Percentiles rank a stretch among this genome's conserved stretches.
phyloP scores from a whole-genome alignment of 768 basidiomycete species.

The Russula vinacea region DNA sequence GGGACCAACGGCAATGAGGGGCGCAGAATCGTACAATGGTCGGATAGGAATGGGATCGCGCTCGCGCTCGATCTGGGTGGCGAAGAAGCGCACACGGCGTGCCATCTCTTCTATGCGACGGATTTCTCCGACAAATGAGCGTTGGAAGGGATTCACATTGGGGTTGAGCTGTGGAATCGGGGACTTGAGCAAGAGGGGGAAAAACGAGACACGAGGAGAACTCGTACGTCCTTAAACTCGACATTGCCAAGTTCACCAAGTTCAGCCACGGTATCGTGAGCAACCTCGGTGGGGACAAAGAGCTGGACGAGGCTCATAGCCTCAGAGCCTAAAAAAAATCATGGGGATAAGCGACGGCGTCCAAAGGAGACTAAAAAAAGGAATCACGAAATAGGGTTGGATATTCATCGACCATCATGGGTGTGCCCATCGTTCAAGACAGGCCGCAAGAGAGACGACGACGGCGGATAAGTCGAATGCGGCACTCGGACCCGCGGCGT shows the following conservation, averaged over 20 bases:
- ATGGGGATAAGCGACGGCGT: not conserved
- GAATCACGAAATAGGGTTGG: conserved; percentile 76
- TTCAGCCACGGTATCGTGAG: conserved; percentile 94
- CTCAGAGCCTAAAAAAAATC: conserved; percentile 71
- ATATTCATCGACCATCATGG: conserved; percentile 57
- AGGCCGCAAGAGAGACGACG: not conserved
- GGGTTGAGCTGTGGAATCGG: conserved; percentile 72
- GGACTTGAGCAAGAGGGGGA: not conserved
- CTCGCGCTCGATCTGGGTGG: conserved; percentile 80
- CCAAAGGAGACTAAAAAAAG: not conserved
- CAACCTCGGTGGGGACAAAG: conserved; percentile 94
- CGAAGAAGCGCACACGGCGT: conserved; percentile 88
- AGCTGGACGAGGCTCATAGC: conserved; percentile 97
- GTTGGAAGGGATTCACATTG: conserved; percentile 94
- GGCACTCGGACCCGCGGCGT: too few species aligned
- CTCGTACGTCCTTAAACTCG: conserved; percentile 95
- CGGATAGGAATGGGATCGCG: conserved; percentile 79
- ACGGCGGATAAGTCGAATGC: not conserved
- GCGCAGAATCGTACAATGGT: conserved; percentile 80
- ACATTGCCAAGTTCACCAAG: conserved; percentile 94
- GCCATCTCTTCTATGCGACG: conserved; percentile 95
- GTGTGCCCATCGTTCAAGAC: conserved; percentile 33
- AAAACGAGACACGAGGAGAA: conserved; percentile 8
- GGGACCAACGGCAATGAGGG: conserved; percentile 85
- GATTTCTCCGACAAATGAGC: conserved; percentile 95